Conservation (phyloP, 2,329 filamentous ascomycete genomes). For the Knoxdaviesia proteae region DNA sequence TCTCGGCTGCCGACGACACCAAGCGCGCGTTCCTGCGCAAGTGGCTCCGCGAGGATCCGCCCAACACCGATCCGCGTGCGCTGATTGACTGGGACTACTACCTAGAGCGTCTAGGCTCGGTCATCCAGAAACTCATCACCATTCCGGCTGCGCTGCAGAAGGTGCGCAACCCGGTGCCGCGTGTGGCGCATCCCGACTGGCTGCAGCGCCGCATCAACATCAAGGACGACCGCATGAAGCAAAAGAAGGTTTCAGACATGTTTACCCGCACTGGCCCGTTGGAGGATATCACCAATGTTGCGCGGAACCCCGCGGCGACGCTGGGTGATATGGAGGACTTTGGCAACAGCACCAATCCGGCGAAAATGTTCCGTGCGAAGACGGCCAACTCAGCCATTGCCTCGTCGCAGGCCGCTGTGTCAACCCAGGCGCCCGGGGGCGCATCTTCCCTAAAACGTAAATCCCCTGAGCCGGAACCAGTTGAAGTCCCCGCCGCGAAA, state of each 20-base stretch:
- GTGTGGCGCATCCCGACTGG: conserved; percentile 92
- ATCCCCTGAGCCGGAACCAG: conserved; percentile 52
- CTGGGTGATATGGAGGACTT: conserved; percentile 65
- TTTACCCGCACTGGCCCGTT: conserved; percentile 48
- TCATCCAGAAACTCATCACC: conserved; percentile 97
- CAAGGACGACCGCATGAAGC: conserved; percentile 94
- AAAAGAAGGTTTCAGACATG: conserved; percentile 93
- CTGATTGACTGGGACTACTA: conserved; percentile 98
- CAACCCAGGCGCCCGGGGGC: conserved; percentile 19
- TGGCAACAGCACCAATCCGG: conserved; percentile 20
- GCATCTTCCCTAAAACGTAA: conserved; percentile 36
- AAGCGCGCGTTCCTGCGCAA: conserved; percentile 83
- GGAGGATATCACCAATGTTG: conserved; percentile 50
- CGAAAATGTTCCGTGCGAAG: conserved; percentile 43
- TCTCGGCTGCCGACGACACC: conserved; percentile 74
- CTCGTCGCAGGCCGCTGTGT: conserved; percentile 26
- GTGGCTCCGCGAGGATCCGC: conserved; percentile 85
- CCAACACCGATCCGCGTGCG: conserved; percentile 72
- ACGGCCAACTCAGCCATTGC: conserved; percentile 30
- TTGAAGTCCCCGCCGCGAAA: conserved; percentile 44
- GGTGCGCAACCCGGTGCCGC: conserved; percentile 78
- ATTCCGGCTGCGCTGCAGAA: conserved; percentile 95
- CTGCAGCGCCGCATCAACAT: conserved; percentile 79
- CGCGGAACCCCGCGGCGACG: conserved; percentile 16
- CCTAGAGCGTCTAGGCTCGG: conserved; percentile 79